Base-by-base conservation (phyloP, 805 yeast species). In the Ogataea methanolica region DNA sequence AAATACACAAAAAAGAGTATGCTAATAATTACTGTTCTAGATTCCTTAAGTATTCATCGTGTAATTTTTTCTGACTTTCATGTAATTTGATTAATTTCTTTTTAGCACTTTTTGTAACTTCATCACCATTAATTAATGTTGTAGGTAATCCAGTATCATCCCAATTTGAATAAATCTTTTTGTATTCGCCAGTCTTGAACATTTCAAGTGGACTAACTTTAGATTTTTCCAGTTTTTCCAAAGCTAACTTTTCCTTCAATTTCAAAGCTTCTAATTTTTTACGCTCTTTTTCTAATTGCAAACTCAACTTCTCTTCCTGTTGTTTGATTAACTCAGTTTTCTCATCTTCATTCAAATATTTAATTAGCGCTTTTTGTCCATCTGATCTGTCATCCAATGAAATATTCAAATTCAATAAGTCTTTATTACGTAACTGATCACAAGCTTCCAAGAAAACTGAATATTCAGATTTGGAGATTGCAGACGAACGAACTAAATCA, bases 81-180 rank as follows among this genome's bases (percentile, higher is more conserved):
- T 80, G 82, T 60, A 76, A 84, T 70, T 94, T 94, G 52, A 72
- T 67, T 55, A 94, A 72, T 70, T 92, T 92, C 78, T 94, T 94
- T 50, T 73, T 72, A 70, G 84, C 80, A 64, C 96, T 87, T 72
- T 94, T 94, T 37, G 94, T 77, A 6, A 94, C 76, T 54, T 86
- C 94, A 56, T 82, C 88, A 12, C 98, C 98, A 9, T 79, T 80
- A 33, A 71, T 74, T 54, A 83, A 88, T 61, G 80, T 82, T 0
- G 82, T 74, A 17, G 99, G 99, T 16, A 94, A 48, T 1, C 99
- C 99, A 34, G 75, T 68, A 23, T 77, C 91, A 62, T 94, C 97
- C 87, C 92, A 94, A 61, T 79, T 86, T 9, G 79, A 66, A 63
- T 80, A 94, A 7, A 62, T 44, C 17, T 48, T 45, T 12, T 42